These are phyloP conservation scores for Isabelozyma gotoi DNA, from an alignment of 805 yeast genomes.

Conservation along the genomic window DNA sequence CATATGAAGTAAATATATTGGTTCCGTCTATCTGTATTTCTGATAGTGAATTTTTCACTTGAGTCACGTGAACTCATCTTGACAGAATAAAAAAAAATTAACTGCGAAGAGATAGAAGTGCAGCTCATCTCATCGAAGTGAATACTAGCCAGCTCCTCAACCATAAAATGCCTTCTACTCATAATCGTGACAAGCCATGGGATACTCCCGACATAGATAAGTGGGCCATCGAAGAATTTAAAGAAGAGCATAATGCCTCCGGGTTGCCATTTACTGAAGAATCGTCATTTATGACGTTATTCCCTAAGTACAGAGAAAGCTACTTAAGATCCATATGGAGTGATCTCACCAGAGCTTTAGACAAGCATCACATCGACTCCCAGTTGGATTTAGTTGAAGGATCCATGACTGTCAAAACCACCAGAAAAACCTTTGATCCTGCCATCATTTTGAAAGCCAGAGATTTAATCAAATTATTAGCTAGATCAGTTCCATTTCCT, in stretches of 20 bases:
- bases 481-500: slow-evolving; percentile 95
- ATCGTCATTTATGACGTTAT: slow-evolving; percentile 88
- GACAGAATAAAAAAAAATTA: not conserved
- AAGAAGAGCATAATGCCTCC: slow-evolving; percentile 81
- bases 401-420: slow-evolving; percentile 94
- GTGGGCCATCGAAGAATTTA: slow-evolving; percentile 88
- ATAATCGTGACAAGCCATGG: slow-evolving; percentile 96
- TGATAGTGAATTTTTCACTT: not conserved
- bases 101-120: not conserved
- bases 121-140: not conserved
- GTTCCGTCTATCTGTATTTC: not conserved
- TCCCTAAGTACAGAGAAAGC: slow-evolving; percentile 94
- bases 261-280: slow-evolving; percentile 95
- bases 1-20: too few species aligned
- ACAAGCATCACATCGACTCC: slow-evolving; percentile 75
- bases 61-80: not conserved
- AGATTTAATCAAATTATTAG: slow-evolving; percentile 87
- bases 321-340: slow-evolving; percentile 90
- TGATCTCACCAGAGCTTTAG: slow-evolving; percentile 81
- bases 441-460: slow-evolving; percentile 91
- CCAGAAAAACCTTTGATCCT: slow-evolving; percentile 94
- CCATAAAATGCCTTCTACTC: slow-evolving; percentile 77
- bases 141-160: not conserved
- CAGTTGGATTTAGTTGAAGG: slow-evolving; percentile 91
- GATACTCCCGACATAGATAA: slow-evolving; percentile 93